Percentiles rank a stretch among this genome's conserved stretches.
Evolutionary conservation across 495 filamentous ascomycete genomes (phyloP).

Genomic region (Penicillium longicatenatum): DNA sequence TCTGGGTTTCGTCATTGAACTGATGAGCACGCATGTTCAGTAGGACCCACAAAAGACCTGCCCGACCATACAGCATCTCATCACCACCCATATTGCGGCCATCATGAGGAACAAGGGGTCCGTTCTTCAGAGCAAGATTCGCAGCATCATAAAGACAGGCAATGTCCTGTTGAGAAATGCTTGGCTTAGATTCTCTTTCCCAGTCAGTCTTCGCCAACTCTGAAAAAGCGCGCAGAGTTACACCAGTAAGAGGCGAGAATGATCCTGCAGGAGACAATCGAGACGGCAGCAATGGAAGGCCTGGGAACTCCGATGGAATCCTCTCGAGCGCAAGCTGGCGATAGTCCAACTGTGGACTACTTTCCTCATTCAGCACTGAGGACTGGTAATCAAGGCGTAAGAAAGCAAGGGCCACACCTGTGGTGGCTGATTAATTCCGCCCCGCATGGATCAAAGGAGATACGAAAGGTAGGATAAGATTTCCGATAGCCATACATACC

Average conservation of each 20-base stretch:
- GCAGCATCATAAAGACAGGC: constrained; percentile 32
- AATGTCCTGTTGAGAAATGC: constrained; percentile 28
- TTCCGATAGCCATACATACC: constrained; percentile 22
- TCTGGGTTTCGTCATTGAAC: constrained; percentile 20
- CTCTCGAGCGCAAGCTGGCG: constrained; percentile 30
- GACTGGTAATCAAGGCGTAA: constrained; percentile 42
- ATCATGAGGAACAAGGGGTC: constrained; percentile 30
- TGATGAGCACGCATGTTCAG: constrained; percentile 36
- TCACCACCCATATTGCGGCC: constrained; percentile 40
- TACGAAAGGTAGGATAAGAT: neutral
- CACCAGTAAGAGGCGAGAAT: constrained; percentile 31
- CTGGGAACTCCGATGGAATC: constrained; percentile 30
- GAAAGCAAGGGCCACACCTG: constrained; percentile 41
- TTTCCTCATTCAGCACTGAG: constrained; percentile 16
- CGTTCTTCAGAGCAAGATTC: constrained; percentile 36
- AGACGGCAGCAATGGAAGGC: constrained; percentile 29
- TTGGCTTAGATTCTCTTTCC: constrained; percentile 6
- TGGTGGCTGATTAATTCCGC: constrained; percentile 7
- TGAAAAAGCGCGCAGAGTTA: constrained; percentile 29
- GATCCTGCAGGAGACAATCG: constrained; percentile 38
- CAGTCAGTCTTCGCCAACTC: constrained; percentile 14
- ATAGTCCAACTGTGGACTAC: constrained; percentile 23
- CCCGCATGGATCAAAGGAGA: neutral
- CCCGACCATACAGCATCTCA: constrained; percentile 46
- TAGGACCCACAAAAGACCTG: constrained; percentile 45